phyloP scores from a whole-genome alignment of 2,329 filamentous ascomycete genomes.

The Elsinoe fawcettii region DNA sequence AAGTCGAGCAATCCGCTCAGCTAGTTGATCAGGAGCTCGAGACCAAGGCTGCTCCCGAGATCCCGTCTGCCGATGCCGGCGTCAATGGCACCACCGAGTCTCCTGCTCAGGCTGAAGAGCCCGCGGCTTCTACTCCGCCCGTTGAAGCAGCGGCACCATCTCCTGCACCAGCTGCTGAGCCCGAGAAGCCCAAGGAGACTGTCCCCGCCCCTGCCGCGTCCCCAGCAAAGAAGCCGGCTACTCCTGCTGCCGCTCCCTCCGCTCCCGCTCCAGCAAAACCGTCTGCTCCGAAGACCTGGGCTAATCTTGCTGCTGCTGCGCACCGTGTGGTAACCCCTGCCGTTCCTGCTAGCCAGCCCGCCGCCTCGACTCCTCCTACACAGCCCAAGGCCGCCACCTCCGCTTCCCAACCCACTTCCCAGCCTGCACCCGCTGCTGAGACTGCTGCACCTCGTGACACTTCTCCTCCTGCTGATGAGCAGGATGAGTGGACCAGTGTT shows the following conservation, averaged over 20 bases:
- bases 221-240: constrained; percentile 34
- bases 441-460: constrained; percentile 28
- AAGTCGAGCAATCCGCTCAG: constrained; percentile 37
- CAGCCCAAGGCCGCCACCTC: constrained; percentile 31
- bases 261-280: constrained; percentile 46
- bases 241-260: constrained; percentile 44
- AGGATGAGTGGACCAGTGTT: constrained; percentile 83
- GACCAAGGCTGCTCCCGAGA: constrained; percentile 42
- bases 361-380: constrained; percentile 19
- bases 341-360: constrained; percentile 28
- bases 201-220: constrained; percentile 47
- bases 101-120: constrained; percentile 33
- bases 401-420: constrained; percentile 22
- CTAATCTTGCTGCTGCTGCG: constrained; percentile 55
- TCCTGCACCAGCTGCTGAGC: constrained; percentile 24
- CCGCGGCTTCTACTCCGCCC: constrained; percentile 25
- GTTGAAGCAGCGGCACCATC: constrained; percentile 31
- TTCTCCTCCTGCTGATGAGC: constrained; percentile 34
- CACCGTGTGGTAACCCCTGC: constrained; percentile 38
- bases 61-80: constrained; percentile 24
- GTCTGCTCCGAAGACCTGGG: constrained; percentile 60
- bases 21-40: constrained; percentile 69
- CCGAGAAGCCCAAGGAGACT: constrained; percentile 56
- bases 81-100: constrained; percentile 33
- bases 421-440: constrained; percentile 28